Percentiles rank a stretch among this genome's conserved stretches.
These are phyloP conservation scores for Sicyos baderoa DNA, from an alignment of 306 rosid genomes.

Conservation along the genomic window DNA sequence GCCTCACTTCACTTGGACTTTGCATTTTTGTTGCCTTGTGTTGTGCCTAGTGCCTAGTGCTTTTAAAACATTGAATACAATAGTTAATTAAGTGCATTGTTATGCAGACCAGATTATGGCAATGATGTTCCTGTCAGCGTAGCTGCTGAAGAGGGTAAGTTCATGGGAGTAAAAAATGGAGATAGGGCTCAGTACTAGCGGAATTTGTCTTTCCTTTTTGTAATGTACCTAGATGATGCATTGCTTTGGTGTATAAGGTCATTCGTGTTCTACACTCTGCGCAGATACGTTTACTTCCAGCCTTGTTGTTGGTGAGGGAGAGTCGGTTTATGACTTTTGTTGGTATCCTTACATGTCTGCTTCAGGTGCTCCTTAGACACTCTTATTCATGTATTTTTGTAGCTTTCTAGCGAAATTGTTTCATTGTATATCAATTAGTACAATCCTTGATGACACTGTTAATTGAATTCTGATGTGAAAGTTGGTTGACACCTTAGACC, in stretches of 20 bases:
- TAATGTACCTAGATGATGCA: not conserved
- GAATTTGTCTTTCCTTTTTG: not conserved
- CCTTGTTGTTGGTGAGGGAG: slow-evolving; percentile 67
- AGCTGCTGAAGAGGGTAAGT: slow-evolving; percentile 44
- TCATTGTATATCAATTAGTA: not conserved
- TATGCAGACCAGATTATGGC: slow-evolving; percentile 47
- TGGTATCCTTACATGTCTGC: slow-evolving; percentile 99
- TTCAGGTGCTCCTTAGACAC: slow-evolving; percentile 47
- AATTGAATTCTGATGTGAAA: slow-evolving; percentile 23
- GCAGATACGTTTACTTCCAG: slow-evolving; percentile 70
- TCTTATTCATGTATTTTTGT: not conserved
- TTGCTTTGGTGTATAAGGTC: not conserved
- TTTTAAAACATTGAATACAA: not conserved
- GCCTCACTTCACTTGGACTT: too few species aligned
- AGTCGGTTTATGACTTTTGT: slow-evolving; percentile 80
- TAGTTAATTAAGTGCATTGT: not conserved
- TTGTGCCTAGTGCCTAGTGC: too few species aligned
- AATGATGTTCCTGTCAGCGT: slow-evolving; percentile 21
- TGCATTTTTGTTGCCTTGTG: too few species aligned
- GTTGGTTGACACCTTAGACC: slow-evolving; percentile 46
- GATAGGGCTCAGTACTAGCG: not conserved
- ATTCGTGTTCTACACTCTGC: slow-evolving; percentile 10
- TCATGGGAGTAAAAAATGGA: not conserved
- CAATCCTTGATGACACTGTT: not conserved
- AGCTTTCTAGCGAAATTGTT: not conserved